Evolutionary conservation across 257 asterid genomes (phyloP), one percentile per base, ranked within the genome.

Genomic region (Solanum pimpinellifolium): DNA sequence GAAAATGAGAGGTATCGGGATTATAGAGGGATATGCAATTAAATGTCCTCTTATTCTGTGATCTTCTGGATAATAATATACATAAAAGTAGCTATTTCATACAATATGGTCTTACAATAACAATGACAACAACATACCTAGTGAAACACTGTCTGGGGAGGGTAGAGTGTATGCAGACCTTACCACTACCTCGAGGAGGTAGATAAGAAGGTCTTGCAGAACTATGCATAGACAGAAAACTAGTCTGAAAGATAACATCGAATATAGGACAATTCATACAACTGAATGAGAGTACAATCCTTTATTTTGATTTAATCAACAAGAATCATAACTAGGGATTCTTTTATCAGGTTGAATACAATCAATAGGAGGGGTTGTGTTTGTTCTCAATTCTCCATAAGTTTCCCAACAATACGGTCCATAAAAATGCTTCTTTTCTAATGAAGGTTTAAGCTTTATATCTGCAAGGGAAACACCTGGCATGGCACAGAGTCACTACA

Each of bases 401-500:
- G 93, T 93, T 80, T 91, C 59, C 93, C 92, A 89, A 78, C 94
- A 93, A 37, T 84, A 91, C 11, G 93, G 91, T 27, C 46, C 68
- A 3, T 44, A 12, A 47, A 81, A 10, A 5, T 44, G 41, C 11
- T 78, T 35, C 29, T 74, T 86, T 5, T 33, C 69, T 15, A 52
- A 62, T 18, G 86, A 49, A 3, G 90, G 93, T 1, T 31, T 89
- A 11, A 93, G 56, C 11, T 52, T 73, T 35, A 92, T 68, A 62
- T 14, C 52, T 3, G 90, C 85, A 15, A 93, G 44, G 29, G 92
- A 86, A 72, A 93, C 85, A 23, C 90, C 94, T 2, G 77, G 46
- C 96, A 91, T 1, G 94, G 92, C 21, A 31, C 52, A 23, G 90
- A 78, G 73, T 91, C 93, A 31, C 94, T 92, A 70, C 96, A 93